Evolutionary conservation across 306 rosid genomes (phyloP).

Genomic region (Prunus dulcis): DNA sequence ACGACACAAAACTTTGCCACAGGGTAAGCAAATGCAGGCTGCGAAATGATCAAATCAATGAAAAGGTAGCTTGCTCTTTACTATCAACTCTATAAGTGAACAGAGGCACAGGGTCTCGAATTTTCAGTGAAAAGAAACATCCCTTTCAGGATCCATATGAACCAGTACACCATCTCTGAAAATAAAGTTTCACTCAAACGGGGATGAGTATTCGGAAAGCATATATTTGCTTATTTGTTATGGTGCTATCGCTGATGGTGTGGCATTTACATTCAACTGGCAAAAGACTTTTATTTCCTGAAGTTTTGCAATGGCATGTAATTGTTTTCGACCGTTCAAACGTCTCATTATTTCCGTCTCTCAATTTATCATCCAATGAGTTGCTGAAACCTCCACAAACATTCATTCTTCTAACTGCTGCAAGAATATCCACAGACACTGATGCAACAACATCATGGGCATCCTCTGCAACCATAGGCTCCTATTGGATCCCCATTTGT

Average conservation of each 20-base stretch:
- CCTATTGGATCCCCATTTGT: too few species aligned
- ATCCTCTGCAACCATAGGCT: conserved; percentile 58
- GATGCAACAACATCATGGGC: conserved; percentile 65
- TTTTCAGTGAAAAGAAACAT: conserved; percentile 71
- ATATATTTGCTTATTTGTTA: conserved; percentile 21
- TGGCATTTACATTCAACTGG: conserved; percentile 72
- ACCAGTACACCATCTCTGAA: conserved; percentile 41
- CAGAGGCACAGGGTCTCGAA: conserved; percentile 79
- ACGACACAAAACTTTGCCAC: conserved; percentile 45
- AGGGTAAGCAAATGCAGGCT: conserved; percentile 40
- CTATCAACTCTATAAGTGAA: conserved; percentile 63
- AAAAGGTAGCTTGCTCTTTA: conserved; percentile 48
- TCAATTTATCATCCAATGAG: conserved; percentile 19
- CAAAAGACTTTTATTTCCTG: conserved; percentile 20
- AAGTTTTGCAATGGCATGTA: conserved; percentile 32
- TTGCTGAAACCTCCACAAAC: conserved; percentile 29
- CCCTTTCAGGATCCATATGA: conserved; percentile 44
- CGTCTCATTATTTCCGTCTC: conserved; percentile 19
- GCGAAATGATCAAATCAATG: conserved; percentile 43
- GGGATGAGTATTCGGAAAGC: conserved; percentile 8
- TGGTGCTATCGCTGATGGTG: conserved; percentile 24
- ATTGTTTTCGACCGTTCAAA: conserved; percentile 20
- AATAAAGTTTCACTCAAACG: conserved; percentile 46
- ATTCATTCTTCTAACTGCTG: conserved; percentile 49
- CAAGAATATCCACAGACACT: conserved; percentile 64